phyloP scores from a whole-genome alignment of 495 filamentous ascomycete species.

The Aspergillus asperescens region DNA sequence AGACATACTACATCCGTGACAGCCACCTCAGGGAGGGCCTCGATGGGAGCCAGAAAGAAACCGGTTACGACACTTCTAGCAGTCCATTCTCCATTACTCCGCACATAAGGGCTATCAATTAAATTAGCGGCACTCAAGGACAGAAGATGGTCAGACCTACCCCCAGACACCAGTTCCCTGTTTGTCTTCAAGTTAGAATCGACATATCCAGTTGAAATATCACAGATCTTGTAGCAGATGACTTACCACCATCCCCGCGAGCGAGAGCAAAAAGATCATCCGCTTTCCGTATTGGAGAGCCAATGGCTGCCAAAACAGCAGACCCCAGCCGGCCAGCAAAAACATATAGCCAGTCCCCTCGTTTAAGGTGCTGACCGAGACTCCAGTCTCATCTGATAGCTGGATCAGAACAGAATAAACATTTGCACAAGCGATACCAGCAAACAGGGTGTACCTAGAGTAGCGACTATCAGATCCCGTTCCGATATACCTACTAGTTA shows the following conservation, averaged over 20 bases:
- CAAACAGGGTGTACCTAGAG: constrained; percentile 55
- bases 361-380: constrained; percentile 50
- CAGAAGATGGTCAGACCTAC: constrained; percentile 22
- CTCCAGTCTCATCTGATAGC: constrained; percentile 49
- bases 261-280: constrained; percentile 55
- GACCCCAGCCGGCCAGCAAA: constrained; percentile 56
- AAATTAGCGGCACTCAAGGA: not conserved
- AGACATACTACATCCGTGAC: constrained; percentile 53
- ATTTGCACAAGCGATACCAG: constrained; percentile 54
- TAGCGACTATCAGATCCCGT: not conserved
- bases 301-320: constrained; percentile 65
- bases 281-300: constrained; percentile 63
- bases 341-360: constrained; percentile 63
- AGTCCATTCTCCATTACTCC: constrained; percentile 57
- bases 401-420: constrained; percentile 59
- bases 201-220: too few species aligned
- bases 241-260: constrained; percentile 48
- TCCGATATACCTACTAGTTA: not conserved
- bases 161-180: constrained; percentile 39
- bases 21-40: constrained; percentile 56
- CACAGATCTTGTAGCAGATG: not conserved
- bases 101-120: constrained; percentile 30
- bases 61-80: constrained; percentile 56
- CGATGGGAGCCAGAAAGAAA: constrained; percentile 62
- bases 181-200: not conserved